Conservation (phyloP, 2,329 filamentous ascomycete genomes). For the Aotearoamyces nothofagi region DNA sequence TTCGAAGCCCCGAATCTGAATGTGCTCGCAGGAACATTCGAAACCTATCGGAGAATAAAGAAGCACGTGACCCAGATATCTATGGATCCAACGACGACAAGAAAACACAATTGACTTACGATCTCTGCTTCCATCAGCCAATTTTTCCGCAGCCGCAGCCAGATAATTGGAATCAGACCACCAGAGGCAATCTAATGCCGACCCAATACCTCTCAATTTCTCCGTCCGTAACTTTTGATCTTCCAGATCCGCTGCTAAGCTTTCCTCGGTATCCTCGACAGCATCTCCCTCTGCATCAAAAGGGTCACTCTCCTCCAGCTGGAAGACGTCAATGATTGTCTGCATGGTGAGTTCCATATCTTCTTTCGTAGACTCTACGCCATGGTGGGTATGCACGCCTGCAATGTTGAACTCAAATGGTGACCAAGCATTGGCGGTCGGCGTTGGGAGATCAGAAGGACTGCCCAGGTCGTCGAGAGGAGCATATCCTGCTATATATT, state of each 20-base stretch:
- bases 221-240: constrained; percentile 15
- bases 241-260: constrained; percentile 16
- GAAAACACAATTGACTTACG: constrained; percentile 25
- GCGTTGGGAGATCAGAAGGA: no score
- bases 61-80: background rate
- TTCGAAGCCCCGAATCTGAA: background rate
- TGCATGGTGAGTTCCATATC: no score
- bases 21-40: background rate
- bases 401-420: no score
- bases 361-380: no score
- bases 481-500: no score
- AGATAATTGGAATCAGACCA: constrained; percentile 25
- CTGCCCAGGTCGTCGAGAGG: no score
- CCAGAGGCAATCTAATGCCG: constrained; percentile 22
- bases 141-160: constrained; percentile 30
- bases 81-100: background rate
- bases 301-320: constrained; percentile 9
- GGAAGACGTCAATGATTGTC: constrained; percentile 10
- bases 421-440: no score
- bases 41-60: background rate
- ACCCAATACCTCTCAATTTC: constrained; percentile 10
- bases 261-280: no score
- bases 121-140: constrained; percentile 39
- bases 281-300: constrained; percentile 10
- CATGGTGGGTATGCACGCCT: no score